Conservation (phyloP, 148 eudicot genomes). For the Camellia japonica region DNA sequence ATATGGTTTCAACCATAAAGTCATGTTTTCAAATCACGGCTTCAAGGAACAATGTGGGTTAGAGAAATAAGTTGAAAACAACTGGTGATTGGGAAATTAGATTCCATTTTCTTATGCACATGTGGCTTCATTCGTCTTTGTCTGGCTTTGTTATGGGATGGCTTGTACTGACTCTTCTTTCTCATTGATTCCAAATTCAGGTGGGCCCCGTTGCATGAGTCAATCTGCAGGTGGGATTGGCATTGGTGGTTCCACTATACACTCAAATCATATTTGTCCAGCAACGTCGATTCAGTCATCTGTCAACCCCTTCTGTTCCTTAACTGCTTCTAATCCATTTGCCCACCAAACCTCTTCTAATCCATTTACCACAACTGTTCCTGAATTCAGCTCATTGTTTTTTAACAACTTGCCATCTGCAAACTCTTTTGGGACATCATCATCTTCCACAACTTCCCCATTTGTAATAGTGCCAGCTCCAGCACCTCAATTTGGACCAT, state of each 20-base stretch:
- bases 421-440: not conserved
- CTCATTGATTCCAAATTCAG: not conserved
- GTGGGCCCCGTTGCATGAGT: not conserved
- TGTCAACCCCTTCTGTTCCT: not conserved
- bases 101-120: too few relatives aligned
- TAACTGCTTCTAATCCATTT: constrained; percentile 13
- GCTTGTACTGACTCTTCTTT: not conserved
- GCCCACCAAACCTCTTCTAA: not conserved
- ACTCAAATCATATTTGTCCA: not conserved
- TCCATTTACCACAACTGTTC: not conserved
- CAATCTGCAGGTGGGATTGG: constrained; percentile 8
- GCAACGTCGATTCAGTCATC: not conserved
- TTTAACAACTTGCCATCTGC: constrained; percentile 4
- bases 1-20: too few relatives aligned
- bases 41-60: too few relatives aligned
- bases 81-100: too few relatives aligned
- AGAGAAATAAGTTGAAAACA: too few relatives aligned
- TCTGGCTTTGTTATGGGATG: not conserved
- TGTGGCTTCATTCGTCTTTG: not conserved
- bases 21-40: too few relatives aligned
- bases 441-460: constrained; percentile 6
- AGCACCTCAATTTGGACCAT: not conserved
- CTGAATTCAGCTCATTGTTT: not conserved
- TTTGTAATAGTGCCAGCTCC: not conserved
- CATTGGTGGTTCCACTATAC: not conserved